A percentile compares a stretch with the other conserved stretches of the same genome.
Evolutionary conservation across 495 filamentous ascomycete species (phyloP).

Genomic region (Penicillium daleae): DNA sequence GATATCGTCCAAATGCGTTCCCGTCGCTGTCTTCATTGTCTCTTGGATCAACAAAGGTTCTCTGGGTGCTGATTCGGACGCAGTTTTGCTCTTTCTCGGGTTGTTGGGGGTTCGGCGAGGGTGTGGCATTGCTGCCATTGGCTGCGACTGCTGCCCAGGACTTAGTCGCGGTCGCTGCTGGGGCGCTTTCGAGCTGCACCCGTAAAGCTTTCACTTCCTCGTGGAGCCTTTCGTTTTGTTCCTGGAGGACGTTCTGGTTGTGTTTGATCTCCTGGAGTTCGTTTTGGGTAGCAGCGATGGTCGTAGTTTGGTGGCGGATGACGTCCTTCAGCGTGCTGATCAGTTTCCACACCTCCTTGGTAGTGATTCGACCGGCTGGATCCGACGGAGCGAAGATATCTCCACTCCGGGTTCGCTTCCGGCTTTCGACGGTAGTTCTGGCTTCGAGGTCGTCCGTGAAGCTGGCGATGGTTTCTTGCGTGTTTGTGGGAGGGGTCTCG

Average conservation of each 20-base stretch:
- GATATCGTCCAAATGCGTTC: constrained; percentile 20
- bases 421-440: too few relatives aligned
- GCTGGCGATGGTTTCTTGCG: too few relatives aligned
- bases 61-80: background rate
- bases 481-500: too few relatives aligned
- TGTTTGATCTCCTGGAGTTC: constrained; percentile 11
- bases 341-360: too few relatives aligned
- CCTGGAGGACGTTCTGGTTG: constrained; percentile 6
- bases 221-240: constrained; percentile 15
- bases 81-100: background rate
- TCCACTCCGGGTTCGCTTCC: too few relatives aligned
- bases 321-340: background rate
- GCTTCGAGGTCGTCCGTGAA: too few relatives aligned
- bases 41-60: background rate
- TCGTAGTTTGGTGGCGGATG: background rate
- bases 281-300: background rate
- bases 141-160: constrained; percentile 4
- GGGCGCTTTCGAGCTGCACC: background rate
- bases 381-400: too few relatives aligned
- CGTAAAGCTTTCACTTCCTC: constrained; percentile 1
- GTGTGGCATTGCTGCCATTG: too few relatives aligned
- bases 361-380: too few relatives aligned
- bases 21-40: constrained; percentile 9
- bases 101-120: background rate
- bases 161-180: background rate